A percentile compares a stretch with the other conserved stretches of the same genome.
These are phyloP conservation scores for Boeremia lycopersici DNA, from an alignment of 2,329 filamentous ascomycete genomes.

Conservation along the genomic window DNA sequence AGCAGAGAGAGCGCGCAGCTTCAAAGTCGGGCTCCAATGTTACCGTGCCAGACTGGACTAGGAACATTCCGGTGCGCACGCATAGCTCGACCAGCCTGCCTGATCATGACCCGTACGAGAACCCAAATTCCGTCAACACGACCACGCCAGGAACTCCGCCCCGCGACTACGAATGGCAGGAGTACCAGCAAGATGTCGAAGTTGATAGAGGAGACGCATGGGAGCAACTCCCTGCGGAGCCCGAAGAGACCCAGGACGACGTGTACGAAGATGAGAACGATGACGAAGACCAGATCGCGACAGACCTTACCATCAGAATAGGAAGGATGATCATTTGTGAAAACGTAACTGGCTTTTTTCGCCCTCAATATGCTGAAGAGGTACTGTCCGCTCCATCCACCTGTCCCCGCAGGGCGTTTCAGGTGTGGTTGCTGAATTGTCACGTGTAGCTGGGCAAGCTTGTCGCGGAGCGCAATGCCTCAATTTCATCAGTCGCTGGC, in stretches of 20 bases:
- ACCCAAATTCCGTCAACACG: conserved; percentile 39
- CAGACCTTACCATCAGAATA: conserved; percentile 47
- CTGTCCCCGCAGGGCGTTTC: conserved; percentile 13
- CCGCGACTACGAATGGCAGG: conserved; percentile 48
- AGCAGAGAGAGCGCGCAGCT: conserved; percentile 33
- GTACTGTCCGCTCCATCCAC: conserved; percentile 34
- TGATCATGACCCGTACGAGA: conserved; percentile 34
- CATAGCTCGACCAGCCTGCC: conserved; percentile 32
- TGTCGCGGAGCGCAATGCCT: conserved; percentile 41
- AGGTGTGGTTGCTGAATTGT: conserved; percentile 32
- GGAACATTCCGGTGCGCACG: conserved; percentile 43
- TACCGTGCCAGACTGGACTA: conserved; percentile 44
- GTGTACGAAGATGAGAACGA: conserved; percentile 48
- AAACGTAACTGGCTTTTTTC: conserved; percentile 47
- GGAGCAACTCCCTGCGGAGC: conserved; percentile 45
- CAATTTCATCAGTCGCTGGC: conserved; percentile 42
- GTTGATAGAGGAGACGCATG: conserved; percentile 44
- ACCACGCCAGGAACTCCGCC: conserved; percentile 47
- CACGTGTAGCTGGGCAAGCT: conserved; percentile 46
- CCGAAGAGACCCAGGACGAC: conserved; percentile 46
- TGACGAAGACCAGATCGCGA: conserved; percentile 47
- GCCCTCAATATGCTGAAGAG: conserved; percentile 49
- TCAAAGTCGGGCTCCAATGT: conserved; percentile 36
- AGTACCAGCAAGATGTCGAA: conserved; percentile 48
- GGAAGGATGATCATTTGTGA: conserved; percentile 50